Evolutionary conservation across 257 asterid genomes (phyloP), one percentile per base, ranked within the genome.

Genomic region (Paulownia fortunei): DNA sequence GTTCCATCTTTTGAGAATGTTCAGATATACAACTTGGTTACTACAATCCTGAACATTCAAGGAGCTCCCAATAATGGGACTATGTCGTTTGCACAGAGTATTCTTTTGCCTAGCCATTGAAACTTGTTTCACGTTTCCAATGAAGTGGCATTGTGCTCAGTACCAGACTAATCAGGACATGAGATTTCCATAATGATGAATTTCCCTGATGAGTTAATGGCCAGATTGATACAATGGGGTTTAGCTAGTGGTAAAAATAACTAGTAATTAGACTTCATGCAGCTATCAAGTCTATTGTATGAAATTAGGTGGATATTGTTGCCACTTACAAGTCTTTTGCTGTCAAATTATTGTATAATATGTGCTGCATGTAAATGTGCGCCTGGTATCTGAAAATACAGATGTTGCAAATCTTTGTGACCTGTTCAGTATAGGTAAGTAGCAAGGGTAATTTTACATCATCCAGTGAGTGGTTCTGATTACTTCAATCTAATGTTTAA

Each of bases 61-160:
- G 97, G 96, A 54, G 96, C 94, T 27, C 56, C 87, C 0, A 92
- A 92, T 73, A 92, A 92, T 24, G 97, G 97, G 64, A 76, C 94
- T 11, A 11, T 34, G 23, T 76, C 87, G 2, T 89, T 92, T 82
- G 78, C 94, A 0, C 34, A 81, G 78, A 75, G 63, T 13, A 60
- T 92, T 82, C 87, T 92, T 80, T 80, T 90, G 84, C 91, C 90
- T 49, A 72, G 77, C 74, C 81, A 62, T 46, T 82, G 83, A 80
- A 65, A 52, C 79, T 4, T 27, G 11, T 58, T 52, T 39, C 9
- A 46, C 24, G 8, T n/a, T 23, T 58, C 24, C 23, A 6, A 6
- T 21, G 32, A 62, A 58, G 39, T 21, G n/a, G 24, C 8, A 8
- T 42, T 73, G 54, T n/a, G 13, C 6, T 2, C 1, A 21, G 15